Conservation (phyloP, 257 asterid genomes). For the Solanum pimpinellifolium region DNA sequence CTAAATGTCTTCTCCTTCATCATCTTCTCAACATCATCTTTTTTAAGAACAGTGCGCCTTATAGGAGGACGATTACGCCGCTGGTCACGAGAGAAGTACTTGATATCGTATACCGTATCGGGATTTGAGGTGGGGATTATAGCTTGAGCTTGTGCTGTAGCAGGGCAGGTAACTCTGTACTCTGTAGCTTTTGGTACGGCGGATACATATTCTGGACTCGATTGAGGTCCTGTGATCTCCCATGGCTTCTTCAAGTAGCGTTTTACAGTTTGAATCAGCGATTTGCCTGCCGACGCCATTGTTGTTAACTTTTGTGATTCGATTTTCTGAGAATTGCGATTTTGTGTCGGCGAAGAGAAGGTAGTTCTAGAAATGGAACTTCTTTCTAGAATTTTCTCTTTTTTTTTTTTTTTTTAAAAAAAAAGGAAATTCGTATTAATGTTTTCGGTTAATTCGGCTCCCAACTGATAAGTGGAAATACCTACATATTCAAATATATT, state of each 20-base stretch:
- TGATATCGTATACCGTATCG: slow-evolving; percentile 83
- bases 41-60: slow-evolving; percentile 56
- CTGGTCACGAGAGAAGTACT: slow-evolving; percentile 82
- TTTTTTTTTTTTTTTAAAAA: rapidly evolving
- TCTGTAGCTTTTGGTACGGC: slow-evolving; percentile 80
- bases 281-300: slow-evolving; percentile 54
- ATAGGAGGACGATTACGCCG: slow-evolving; percentile 86
- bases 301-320: background rate
- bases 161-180: slow-evolving; percentile 68
- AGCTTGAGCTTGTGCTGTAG: slow-evolving; percentile 46
- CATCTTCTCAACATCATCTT: slow-evolving; percentile 71
- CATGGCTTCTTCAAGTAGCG: slow-evolving; percentile 81
- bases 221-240: slow-evolving; percentile 69
- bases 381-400: background rate
- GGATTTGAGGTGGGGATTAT: slow-evolving; percentile 71
- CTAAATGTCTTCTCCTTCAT: slow-evolving; percentile 55
- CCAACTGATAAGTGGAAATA: background rate
- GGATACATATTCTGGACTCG: slow-evolving; percentile 42
- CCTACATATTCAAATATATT: background rate
- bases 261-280: slow-evolving; percentile 50
- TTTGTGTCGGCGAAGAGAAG: background rate
- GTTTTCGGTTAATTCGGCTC: background rate
- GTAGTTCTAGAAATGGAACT: background rate
- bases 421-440: background rate
- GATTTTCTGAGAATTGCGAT: background rate